Percentiles rank a stretch among this genome's conserved stretches.
Evolutionary conservation across 345 rosid genomes (phyloP).

Genomic region (Eucalyptus lansdowneana): DNA sequence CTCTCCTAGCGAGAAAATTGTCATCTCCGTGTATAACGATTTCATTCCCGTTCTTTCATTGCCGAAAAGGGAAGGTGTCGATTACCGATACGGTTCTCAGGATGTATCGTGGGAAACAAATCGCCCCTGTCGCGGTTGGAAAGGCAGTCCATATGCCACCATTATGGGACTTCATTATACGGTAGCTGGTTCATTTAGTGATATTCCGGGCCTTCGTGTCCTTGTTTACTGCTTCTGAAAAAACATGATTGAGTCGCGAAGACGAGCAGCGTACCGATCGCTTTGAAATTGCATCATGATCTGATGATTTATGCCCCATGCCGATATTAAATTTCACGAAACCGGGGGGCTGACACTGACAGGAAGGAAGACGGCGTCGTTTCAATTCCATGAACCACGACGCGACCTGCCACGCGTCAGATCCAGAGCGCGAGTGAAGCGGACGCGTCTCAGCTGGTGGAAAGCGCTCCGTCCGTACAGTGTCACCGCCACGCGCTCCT

Average conservation of each 20-base stretch:
- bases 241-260: neutral
- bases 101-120: neutral
- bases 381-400: neutral
- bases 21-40: neutral
- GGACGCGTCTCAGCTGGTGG: neutral
- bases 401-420: neutral
- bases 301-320: neutral
- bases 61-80: neutral
- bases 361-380: neutral
- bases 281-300: neutral
- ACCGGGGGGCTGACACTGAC: neutral
- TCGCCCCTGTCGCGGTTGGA: neutral
- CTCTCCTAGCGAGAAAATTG: neutral
- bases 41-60: neutral
- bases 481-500: neutral
- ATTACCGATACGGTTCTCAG: neutral
- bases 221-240: neutral
- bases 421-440: neutral
- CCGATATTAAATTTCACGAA: neutral
- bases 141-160: neutral
- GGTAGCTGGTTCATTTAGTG: neutral
- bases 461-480: neutral
- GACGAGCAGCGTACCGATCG: neutral
- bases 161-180: neutral
- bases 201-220: neutral